Evolutionary conservation across 148 eudicot genomes (phyloP), one percentile per base, ranked within the genome.

Genomic region (Rhododendron ferrugineum): DNA sequence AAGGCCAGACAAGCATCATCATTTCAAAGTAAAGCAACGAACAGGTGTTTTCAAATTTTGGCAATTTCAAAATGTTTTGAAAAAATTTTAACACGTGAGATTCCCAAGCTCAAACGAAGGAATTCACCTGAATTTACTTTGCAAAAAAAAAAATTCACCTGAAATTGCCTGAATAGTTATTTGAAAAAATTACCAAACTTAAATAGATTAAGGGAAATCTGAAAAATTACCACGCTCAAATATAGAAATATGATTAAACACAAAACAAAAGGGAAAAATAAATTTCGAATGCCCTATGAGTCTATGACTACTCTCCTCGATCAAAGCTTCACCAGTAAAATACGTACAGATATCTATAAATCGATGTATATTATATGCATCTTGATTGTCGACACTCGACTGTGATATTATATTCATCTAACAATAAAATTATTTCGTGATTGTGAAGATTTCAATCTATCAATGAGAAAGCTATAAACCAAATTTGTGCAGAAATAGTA

Each of bases 21-120:
- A 84, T 84, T 84, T 75, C 23, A 54, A 82, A 84, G 15, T 13
- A 52, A 32, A 16, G 23, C 40, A 66, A 62, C 76, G 7, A 68
- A 60, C 6, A 40, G 34, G 84, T 60, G 18, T 54, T 68, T 34
- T 52, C 36, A 36, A 18, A 11, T 42, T 82, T 66, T 40, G 68
- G n/a, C 70, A 6, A 83, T n/a, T 36, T 84, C 37, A 22, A 30
- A 4, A 3, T 54, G 9, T 66, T 5, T 36, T 68, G 74, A 68
- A 30, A 28, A 5, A 9, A 40, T 62, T 66, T 37, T 28, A 82
- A 62, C 36, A 64, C 18, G 7, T 28, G 23, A 44, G 23, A 5
- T 58, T 26, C 26, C 32, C 32, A 40, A 42, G 37, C 77, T 42
- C 52, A 30, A 82, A 13, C 54, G 13, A 40, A 6, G 23, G 62